Base-by-base conservation (phyloP, 495 filamentous ascomycete species). In the Penicillium samsonianum region DNA sequence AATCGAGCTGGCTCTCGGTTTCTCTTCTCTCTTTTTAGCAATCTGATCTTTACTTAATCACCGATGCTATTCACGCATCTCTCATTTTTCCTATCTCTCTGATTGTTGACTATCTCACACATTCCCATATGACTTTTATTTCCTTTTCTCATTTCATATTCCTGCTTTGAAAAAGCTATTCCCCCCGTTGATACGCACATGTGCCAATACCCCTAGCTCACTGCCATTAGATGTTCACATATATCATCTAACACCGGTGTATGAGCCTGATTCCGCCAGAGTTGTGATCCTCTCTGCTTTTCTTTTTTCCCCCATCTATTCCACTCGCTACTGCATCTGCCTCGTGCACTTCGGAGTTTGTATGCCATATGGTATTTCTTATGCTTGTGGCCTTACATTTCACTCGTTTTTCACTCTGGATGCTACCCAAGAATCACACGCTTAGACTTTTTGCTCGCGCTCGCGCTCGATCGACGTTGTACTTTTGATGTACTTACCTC, bases 171-270 rank as follows among this genome's bases (percentile, higher is more conserved):
- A 67, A 66, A 67, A 62, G 58, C 58, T 28, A 52, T 56, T 52
- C 41, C 26, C 12, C 28, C 51, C 60, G 48, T 64, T 57, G 52
- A 67, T 65, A 65, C 50, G 43, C 52, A 61, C 64, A 10, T 55
- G 49, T 58, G 59, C 63, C 50, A 67, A 67, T 65, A 67, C 65
- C 58, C 56, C 48, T 60, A 52, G 47, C 50, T 52, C 25, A 25
- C 50, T 28, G 10, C 7, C n/a, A 33, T 37, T 47, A 38, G 33
- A 25, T 28, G 10, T 38, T 17, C 35, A 38, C 7, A 16, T 16
- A 17, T 8, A n/a, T 9, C 35, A 33, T 33, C 30, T 17, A 8
- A 20, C 33, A 17, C 44, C 17, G n/a, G 14, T 26, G 12, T 54
- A 30, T 25, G n/a, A 52, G 22, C 2, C 11, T 25, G 10, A 48